phyloP scores from a whole-genome alignment of 306 rosid genomes.

The Astragalus glycyphyllos region DNA sequence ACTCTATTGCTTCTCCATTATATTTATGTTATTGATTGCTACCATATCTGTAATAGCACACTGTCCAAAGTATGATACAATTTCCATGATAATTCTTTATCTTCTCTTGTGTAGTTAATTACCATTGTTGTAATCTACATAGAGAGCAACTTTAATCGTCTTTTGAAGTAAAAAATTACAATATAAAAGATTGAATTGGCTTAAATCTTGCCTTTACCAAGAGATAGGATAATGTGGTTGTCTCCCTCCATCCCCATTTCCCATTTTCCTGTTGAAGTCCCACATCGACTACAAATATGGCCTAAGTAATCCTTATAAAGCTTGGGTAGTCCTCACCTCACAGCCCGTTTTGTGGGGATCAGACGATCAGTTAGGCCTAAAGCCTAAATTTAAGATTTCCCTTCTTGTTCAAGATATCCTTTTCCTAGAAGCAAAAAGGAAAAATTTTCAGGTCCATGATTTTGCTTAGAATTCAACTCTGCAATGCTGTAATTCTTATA shows the following conservation, averaged over 20 bases:
- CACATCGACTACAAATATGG: too few species aligned
- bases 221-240: slow-evolving; percentile 2
- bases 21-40: slow-evolving; percentile 17
- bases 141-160: neutral
- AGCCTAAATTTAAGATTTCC: too few species aligned
- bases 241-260: neutral
- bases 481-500: slow-evolving; percentile 1
- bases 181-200: neutral
- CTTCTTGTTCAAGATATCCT: neutral
- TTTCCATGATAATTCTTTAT: slow-evolving; percentile 13
- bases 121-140: neutral
- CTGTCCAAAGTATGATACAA: slow-evolving; percentile 27
- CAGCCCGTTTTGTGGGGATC: too few species aligned
- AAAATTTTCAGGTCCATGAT: neutral
- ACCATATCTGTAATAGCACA: neutral
- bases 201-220: slow-evolving; percentile 8
- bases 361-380: too few species aligned
- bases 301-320: too few species aligned
- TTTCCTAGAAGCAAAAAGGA: slow-evolving; percentile 5
- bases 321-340: too few species aligned
- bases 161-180: slow-evolving; percentile 1
- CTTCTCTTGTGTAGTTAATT: neutral
- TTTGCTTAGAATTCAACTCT: neutral
- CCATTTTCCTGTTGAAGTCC: neutral
- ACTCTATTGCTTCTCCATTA: neutral